Percentiles rank a stretch among this genome's conserved stretches.
These are phyloP conservation scores for Margaritispora aquatica DNA, from an alignment of 495 filamentous ascomycete species.

Conservation along the genomic window DNA sequence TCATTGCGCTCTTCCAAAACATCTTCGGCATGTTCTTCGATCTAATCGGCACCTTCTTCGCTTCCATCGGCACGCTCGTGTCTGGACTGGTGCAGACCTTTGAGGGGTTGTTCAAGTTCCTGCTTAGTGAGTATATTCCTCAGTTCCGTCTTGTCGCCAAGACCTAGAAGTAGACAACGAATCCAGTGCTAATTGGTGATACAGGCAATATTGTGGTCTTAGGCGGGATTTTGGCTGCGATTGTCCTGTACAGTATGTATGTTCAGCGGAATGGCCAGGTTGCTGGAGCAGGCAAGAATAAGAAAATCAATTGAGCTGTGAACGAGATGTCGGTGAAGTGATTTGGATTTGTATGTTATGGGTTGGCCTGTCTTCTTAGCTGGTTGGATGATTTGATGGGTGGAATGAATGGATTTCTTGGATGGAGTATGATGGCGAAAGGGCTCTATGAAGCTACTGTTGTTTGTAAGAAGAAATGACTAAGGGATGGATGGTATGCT, in stretches of 20 bases:
- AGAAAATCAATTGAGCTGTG: constrained; percentile 20
- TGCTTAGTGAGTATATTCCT: constrained; percentile 35
- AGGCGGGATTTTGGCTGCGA: constrained; percentile 36
- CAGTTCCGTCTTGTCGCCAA: no score
- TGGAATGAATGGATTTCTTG: neutral
- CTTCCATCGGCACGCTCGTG: constrained; percentile 20
- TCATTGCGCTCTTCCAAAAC: constrained; percentile 29
- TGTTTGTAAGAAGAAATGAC: no score
- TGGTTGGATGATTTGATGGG: no score
- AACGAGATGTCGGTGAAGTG: no score
- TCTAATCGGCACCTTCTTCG: constrained; percentile 26
- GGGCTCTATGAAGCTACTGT: neutral
- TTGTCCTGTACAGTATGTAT: constrained; percentile 36
- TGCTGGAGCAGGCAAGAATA: neutral
- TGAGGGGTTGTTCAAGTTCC: constrained; percentile 34
- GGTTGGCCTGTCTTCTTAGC: no score
- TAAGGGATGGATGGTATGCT: no score
- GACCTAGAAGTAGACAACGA: neutral
- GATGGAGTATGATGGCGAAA: neutral
- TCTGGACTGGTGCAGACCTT: constrained; percentile 26
- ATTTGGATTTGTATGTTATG: no score
- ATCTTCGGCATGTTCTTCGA: constrained; percentile 30
- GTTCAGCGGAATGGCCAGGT: constrained; percentile 27
- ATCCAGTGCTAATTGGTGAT: neutral
- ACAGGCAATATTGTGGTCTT: constrained; percentile 47